Conservation (phyloP, 2,329 filamentous ascomycete species). For the Colletotrichum sp. region DNA sequence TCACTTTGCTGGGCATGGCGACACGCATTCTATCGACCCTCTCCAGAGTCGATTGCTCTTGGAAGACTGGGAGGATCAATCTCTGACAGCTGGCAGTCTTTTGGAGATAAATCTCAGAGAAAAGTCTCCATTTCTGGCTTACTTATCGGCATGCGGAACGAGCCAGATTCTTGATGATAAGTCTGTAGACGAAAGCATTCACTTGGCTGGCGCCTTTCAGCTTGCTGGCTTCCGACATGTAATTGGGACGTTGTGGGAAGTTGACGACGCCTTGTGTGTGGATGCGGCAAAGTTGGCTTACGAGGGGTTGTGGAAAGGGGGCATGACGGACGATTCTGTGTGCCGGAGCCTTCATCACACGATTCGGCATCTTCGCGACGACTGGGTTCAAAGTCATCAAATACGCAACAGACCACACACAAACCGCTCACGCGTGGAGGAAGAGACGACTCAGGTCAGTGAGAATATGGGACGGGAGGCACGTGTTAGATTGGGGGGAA, state of each 20-base stretch:
- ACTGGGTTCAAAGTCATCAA: neutral
- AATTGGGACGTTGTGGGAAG: constrained; percentile 12
- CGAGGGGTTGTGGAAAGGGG: neutral
- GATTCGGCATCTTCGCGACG: neutral
- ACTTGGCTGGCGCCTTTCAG: constrained; percentile 34
- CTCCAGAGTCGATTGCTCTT: constrained; percentile 14
- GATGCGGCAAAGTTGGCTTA: constrained; percentile 33
- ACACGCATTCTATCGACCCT: neutral
- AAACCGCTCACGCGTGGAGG: rapidly evolving
- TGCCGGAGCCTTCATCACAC: neutral
- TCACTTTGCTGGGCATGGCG: constrained; percentile 47
- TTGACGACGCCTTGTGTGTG: constrained; percentile 34
- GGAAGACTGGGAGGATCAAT: neutral
- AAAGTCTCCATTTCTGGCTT: constrained; percentile 35
- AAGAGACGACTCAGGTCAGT: too few species aligned
- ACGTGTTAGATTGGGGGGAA: rapidly evolving
- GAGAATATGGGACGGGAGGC: too few species aligned
- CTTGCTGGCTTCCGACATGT: constrained; percentile 44
- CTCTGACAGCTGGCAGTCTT: constrained; percentile 19
- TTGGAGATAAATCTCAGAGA: constrained; percentile 20
- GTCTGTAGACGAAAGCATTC: constrained; percentile 38
- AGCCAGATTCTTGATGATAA: constrained; percentile 24
- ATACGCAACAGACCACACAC: rapidly evolving
- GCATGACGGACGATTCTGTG: neutral
- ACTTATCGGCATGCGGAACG: constrained; percentile 42